Percentiles rank a stretch among this genome's conserved stretches.
Conservation (phyloP, 164 flowering plant species). For the Saururus chinensis region DNA sequence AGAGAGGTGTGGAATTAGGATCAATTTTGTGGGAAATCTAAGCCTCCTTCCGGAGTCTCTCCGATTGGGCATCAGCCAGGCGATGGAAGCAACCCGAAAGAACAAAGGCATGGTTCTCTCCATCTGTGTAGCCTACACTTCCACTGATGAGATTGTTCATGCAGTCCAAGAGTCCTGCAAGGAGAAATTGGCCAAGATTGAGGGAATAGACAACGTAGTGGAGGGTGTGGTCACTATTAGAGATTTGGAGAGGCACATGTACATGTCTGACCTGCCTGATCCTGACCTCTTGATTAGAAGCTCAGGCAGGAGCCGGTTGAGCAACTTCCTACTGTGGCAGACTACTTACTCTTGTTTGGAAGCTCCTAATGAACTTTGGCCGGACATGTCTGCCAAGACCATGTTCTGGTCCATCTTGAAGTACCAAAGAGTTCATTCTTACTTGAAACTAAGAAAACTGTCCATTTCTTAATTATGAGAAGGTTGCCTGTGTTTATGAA, state of each 20-base stretch:
- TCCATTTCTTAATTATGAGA: neutral
- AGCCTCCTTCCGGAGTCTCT: constrained; percentile 40
- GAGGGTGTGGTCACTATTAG: too few species aligned
- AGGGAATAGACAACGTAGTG: too few species aligned
- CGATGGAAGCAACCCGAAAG: constrained; percentile 40
- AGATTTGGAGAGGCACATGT: neutral
- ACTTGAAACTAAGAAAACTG: neutral
- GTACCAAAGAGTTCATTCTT: neutral
- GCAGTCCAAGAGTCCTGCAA: constrained; percentile 37
- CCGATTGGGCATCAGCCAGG: constrained; percentile 48
- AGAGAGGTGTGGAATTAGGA: constrained; percentile 38
- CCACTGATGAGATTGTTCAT: constrained; percentile 58
- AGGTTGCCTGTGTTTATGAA: neutral
- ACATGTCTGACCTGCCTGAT: neutral
- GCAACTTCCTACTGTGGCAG: neutral
- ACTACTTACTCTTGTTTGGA: neutral
- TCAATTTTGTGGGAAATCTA: constrained; percentile 54
- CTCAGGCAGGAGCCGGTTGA: neutral
- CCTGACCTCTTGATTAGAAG: neutral
- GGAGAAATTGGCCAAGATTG: constrained; percentile 11
- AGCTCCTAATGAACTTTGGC: neutral
- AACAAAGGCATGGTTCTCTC: constrained; percentile 32
- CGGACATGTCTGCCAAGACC: neutral
- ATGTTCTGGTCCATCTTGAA: neutral
- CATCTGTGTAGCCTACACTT: constrained; percentile 66